Conservation (phyloP, 2,329 filamentous ascomycete genomes). For the Kalaharituber pfeilii region DNA sequence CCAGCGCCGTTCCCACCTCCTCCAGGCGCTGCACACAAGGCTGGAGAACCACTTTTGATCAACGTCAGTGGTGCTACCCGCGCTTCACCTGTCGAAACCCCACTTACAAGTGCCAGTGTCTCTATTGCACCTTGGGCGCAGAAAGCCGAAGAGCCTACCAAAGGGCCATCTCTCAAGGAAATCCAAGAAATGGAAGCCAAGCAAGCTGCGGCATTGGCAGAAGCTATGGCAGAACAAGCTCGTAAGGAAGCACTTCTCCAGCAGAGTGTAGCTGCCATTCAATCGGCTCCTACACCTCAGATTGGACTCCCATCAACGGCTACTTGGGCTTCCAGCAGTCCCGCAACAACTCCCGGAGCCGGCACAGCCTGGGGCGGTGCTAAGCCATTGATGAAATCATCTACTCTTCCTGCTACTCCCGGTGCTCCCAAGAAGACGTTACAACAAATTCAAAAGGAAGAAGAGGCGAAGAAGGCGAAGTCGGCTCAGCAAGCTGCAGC, state of each 20-base stretch:
- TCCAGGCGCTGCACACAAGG: conserved; percentile 22
- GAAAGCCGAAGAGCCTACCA: conserved; percentile 51
- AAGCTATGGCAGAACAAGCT: conserved; percentile 60
- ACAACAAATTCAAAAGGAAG: conserved; percentile 90
- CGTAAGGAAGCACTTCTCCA: conserved; percentile 47
- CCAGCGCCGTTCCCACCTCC: conserved; percentile 43
- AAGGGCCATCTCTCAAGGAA: conserved; percentile 82
- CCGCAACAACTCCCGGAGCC: conserved; percentile 42
- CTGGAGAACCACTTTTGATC: conserved; percentile 17
- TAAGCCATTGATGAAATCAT: conserved; percentile 38
- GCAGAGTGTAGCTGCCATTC: conserved; percentile 39
- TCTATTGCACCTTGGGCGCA: conserved; percentile 92
- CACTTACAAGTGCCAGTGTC: conserved; percentile 31
- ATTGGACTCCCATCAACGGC: conserved; percentile 49
- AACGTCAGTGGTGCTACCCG: conserved; percentile 7
- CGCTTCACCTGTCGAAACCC: conserved; percentile 36
- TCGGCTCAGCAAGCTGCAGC: conserved; percentile 35
- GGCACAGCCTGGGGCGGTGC: conserved; percentile 40
- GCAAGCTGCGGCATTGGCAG: conserved; percentile 64
- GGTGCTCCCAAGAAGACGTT: conserved; percentile 62
- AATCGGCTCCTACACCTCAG: conserved; percentile 30
- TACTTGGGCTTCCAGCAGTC: conserved; percentile 51
- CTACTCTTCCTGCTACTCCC: conserved; percentile 25
- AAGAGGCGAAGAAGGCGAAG: conserved; percentile 75
- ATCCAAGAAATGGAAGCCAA: conserved; percentile 92